phyloP scores from a whole-genome alignment of 2,329 filamentous ascomycete genomes.

The Trichoderma oligosporum region DNA sequence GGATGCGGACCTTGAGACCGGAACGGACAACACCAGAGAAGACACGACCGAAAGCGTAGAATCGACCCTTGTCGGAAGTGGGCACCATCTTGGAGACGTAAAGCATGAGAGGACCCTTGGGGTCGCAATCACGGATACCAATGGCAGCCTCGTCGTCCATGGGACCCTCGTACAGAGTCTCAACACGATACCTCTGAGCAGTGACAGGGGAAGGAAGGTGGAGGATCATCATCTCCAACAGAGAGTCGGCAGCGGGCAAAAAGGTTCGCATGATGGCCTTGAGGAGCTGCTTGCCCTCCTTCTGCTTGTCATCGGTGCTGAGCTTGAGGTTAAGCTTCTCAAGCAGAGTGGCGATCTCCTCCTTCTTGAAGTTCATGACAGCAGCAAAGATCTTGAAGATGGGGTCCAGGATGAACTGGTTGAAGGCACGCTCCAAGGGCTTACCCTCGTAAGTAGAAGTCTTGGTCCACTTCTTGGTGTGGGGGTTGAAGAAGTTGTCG shows the following conservation, averaged over 20 bases:
- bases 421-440: constrained; percentile 95
- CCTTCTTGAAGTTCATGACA: constrained; percentile 99
- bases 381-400: constrained; percentile 98
- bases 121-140: constrained; percentile 97
- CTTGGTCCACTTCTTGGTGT: constrained; percentile 99
- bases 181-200: constrained; percentile 95
- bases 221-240: constrained; percentile 99
- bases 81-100: constrained; percentile 99
- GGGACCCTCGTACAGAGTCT: constrained; percentile 99
- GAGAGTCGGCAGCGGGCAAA: constrained; percentile 94
- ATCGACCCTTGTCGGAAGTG: constrained; percentile 98
- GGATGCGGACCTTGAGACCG: constrained; percentile 99
- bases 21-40: constrained; percentile 97
- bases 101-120: constrained; percentile 97
- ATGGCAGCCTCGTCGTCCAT: constrained; percentile 86
- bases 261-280: constrained; percentile 99
- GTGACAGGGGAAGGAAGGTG: constrained; percentile 95
- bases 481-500: constrained; percentile 99
- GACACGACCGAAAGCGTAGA: constrained; percentile 99
- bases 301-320: constrained; percentile 75
- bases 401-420: constrained; percentile 98
- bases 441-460: constrained; percentile 77
- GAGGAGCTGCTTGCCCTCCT: constrained; percentile 95
- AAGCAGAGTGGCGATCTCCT: constrained; percentile 77
- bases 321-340: constrained; percentile 97